Evolutionary conservation across 345 rosid genomes (phyloP), one percentile per base, ranked within the genome.

Genomic region (Brassica incana): DNA sequence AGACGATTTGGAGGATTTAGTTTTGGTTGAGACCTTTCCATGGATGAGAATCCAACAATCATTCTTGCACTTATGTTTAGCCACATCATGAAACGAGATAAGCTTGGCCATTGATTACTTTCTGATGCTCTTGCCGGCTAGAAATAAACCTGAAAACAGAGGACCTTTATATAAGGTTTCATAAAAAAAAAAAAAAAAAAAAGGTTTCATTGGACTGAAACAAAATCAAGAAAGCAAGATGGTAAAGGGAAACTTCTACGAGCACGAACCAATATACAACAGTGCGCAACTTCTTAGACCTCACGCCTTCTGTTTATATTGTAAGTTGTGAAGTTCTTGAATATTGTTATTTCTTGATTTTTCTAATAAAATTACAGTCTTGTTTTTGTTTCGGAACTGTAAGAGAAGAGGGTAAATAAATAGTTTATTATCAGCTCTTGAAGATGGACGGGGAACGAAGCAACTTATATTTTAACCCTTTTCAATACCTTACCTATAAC

Each of bases 1-100:
- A 50, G 61, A 69, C 8, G 59, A n/a, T 15, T 48, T 48, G n/a
- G 16, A 14, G 56, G 5, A 48, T 45, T 48, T 48, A 3, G 1
- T 48, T 4, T 48, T 48, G 16, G 16, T 48, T 48, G 54, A 38
- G 76, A 88, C 95, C 95, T 92, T 90, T 5, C 88, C 90, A 77
- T 86, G 85, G 73, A 92, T 90, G 61, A 89, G 75, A 73, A 92
- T 85, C 93, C 97, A 88, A 83, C 90, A 88, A 82, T 84, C 83
- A 8, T 78, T 65, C 79, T 84, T 87, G 38, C 82, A 82, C 50
- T 85, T 90, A 87, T 87, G 90, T 76, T 88, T 87, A 20, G 72
- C 77, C 5, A 89, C 74, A 20, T 92, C 92, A 25, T 86, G 87
- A 67, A 88, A 87, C 38, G 78, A 71, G 64, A 79, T 72, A 14